Percentiles rank a stretch among this genome's conserved stretches.
Evolutionary conservation across 2,329 filamentous ascomycete species (phyloP).

Genomic region (Xylaria polymorpha): DNA sequence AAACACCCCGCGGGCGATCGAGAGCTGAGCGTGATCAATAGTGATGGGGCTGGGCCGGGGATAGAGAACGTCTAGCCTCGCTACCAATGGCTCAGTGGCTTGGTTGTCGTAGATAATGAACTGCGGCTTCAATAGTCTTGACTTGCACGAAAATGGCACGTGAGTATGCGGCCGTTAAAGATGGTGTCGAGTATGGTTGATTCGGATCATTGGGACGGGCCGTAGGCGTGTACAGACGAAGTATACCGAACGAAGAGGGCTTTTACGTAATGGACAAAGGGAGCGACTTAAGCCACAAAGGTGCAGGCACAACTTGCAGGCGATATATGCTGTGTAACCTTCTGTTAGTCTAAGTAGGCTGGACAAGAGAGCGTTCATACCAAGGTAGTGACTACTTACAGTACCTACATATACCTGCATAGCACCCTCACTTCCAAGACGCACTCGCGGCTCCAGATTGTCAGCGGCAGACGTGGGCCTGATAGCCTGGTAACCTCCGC

Average conservation of each 20-base stretch:
- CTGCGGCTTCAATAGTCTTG: constrained; percentile 5
- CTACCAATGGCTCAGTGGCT: constrained; percentile 3
- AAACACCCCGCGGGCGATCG: constrained; percentile 10
- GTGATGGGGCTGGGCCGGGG: background rate
- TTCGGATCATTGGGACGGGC: constrained; percentile 10
- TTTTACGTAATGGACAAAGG: constrained; percentile 29
- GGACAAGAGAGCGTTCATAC: background rate
- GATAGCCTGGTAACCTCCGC: background rate
- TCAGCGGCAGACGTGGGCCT: background rate
- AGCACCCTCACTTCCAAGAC: background rate
- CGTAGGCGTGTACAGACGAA: background rate
- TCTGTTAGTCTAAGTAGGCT: background rate
- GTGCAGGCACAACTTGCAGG: background rate
- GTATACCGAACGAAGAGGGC: constrained; percentile 14
- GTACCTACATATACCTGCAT: background rate
- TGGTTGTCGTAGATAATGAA: constrained; percentile 8
- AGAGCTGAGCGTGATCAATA: constrained; percentile 9
- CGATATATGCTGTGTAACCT: background rate
- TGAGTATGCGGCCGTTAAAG: constrained; percentile 16
- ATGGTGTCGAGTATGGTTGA: constrained; percentile 15
- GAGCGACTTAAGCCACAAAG: constrained; percentile 19
- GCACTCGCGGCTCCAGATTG: constrained; percentile 18
- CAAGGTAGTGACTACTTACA: background rate
- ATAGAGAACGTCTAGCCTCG: background rate
- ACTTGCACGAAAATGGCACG: constrained; percentile 2